phyloP scores from a whole-genome alignment of 1,284 basidiomycete genomes.

The Ustilago shanxiensis region DNA sequence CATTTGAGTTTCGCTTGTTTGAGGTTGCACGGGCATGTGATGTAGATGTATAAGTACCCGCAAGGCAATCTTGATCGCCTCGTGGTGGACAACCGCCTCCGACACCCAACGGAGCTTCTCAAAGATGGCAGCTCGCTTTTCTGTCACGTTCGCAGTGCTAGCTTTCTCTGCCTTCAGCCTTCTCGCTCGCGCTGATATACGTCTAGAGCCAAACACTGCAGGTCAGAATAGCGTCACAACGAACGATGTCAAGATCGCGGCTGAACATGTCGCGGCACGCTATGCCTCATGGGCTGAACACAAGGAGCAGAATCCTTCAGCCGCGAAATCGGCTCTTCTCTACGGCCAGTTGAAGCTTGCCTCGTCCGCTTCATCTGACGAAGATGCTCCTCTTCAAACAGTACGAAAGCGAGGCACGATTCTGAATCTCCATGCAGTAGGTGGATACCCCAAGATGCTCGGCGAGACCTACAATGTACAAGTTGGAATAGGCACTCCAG shows the following conservation, averaged over 20 bases:
- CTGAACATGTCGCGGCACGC: conserved; percentile 20
- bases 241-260: conserved; percentile 21
- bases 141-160: not conserved
- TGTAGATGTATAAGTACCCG: not conserved
- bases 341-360: conserved; percentile 15
- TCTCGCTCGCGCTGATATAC: not conserved
- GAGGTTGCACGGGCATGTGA: not conserved
- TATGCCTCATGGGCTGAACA: conserved; percentile 18
- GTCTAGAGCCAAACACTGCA: not conserved
- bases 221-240: not conserved
- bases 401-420: conserved; percentile 17
- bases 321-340: not conserved
- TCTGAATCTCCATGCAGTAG: conserved; percentile 14
- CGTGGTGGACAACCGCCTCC: too few species aligned
- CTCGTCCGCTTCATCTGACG: not conserved
- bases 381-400: not conserved
- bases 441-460: conserved; percentile 42
- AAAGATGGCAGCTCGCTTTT: not conserved
- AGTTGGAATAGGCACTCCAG: conserved; percentile 33
- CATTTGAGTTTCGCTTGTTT: not conserved
- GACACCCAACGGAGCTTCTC: not conserved
- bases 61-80: not conserved
- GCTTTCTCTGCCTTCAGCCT: too few species aligned
- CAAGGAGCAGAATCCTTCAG: conserved; percentile 1
- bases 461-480: conserved; percentile 38